phyloP scores from a whole-genome alignment of 768 basidiomycete species.

The Hypholoma fasciculare region DNA sequence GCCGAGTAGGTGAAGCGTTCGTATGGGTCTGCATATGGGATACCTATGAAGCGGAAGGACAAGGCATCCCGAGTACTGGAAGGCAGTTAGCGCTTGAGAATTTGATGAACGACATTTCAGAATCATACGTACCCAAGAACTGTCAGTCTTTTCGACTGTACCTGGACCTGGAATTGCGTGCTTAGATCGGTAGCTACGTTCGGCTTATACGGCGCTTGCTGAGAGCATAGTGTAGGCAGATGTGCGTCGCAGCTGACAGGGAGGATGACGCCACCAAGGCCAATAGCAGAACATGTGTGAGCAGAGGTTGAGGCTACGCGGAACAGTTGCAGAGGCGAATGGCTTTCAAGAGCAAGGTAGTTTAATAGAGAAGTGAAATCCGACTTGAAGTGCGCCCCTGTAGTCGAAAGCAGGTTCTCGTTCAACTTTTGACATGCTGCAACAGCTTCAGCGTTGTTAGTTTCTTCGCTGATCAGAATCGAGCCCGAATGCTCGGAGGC shows the following conservation, averaged over 20 bases:
- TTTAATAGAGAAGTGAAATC: conserved; percentile 17
- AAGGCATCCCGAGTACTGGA: conserved; percentile 45
- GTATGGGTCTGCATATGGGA: conserved; percentile 47
- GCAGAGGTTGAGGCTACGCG: conserved; percentile 17
- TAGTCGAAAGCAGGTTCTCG: conserved; percentile 19
- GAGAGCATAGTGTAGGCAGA: conserved; percentile 27
- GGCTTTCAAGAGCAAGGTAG: conserved; percentile 13
- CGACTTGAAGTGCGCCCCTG: conserved; percentile 17
- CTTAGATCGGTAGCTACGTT: conserved; percentile 23
- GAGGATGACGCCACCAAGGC: conserved; percentile 13
- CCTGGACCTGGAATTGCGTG: conserved; percentile 23
- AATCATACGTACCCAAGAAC: conserved; percentile 20
- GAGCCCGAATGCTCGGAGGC: conserved; percentile 20
- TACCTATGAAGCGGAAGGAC: conserved; percentile 52
- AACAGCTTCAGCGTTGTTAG: conserved; percentile 14
- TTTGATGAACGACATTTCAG: too few species aligned
- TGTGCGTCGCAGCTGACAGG: conserved; percentile 16
- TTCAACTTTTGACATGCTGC: conserved; percentile 19
- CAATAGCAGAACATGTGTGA: conserved; percentile 17
- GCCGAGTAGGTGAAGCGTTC: conserved; percentile 44
- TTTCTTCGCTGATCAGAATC: conserved; percentile 14
- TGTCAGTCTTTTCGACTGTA: conserved; percentile 22
- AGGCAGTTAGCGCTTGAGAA: not conserved
- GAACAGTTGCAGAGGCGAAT: conserved; percentile 11
- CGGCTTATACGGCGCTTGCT: conserved; percentile 27